Conservation (phyloP, 805 yeast species). For the Millerago galiae region DNA sequence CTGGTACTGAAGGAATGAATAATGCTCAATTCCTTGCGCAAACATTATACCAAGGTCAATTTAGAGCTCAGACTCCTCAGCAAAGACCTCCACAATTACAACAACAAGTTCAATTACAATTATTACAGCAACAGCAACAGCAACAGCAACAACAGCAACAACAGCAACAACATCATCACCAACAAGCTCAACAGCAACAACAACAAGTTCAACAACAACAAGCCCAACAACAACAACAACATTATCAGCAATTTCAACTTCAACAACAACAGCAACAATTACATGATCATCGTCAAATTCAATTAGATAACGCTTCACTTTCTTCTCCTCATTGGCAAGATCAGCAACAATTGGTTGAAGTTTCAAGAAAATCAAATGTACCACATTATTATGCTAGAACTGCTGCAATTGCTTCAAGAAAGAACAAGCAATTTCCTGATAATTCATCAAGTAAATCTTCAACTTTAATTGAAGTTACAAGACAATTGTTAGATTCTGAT, state of each 20-base stretch:
- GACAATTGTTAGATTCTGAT: constrained; percentile 25
- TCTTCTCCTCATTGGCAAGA: constrained; percentile 65
- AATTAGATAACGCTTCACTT: constrained; percentile 29
- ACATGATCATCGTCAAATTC: constrained; percentile 16
- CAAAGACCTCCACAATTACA: constrained; percentile 23
- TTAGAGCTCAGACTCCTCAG: constrained; percentile 29
- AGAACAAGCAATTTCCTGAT: constrained; percentile 21
- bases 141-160: constrained; percentile 25
- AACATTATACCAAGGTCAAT: constrained; percentile 34
- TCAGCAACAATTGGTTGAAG: constrained; percentile 64
- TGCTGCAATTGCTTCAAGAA: constrained; percentile 63
- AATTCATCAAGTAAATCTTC: constrained; percentile 17
- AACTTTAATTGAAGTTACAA: constrained; percentile 34
- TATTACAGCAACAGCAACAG: constrained; percentile 19
- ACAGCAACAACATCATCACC: constrained; percentile 8
- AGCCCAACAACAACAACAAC: constrained; percentile 8
- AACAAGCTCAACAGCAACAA: constrained; percentile 10
- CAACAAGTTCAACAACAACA: constrained; percentile 11
- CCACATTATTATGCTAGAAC: constrained; percentile 83
- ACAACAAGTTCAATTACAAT: constrained; percentile 28
- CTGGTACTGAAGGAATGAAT: constrained; percentile 20
- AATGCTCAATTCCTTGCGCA: constrained; percentile 34
- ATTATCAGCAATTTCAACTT: constrained; percentile 27
- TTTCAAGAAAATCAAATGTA: constrained; percentile 58
- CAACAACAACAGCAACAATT: constrained; percentile 17